A percentile compares a stretch with the other conserved stretches of the same genome.
Evolutionary conservation across 441 rosid genomes (phyloP).

Genomic region (Brassica balearica): DNA sequence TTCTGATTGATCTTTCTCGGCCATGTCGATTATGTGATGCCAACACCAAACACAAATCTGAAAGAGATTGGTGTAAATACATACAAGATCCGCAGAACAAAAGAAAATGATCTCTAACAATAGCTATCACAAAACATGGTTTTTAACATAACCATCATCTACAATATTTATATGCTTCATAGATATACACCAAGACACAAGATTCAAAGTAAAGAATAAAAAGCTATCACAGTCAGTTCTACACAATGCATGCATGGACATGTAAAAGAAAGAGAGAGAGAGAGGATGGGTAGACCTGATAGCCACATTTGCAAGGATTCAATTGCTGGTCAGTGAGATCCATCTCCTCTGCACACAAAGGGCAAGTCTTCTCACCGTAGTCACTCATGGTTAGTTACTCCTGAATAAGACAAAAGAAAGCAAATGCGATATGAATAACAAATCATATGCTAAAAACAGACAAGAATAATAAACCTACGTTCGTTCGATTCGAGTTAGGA

Average conservation of each 20-base stretch:
- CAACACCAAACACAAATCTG: constrained; percentile 83
- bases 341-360: constrained; percentile 95
- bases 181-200: background rate
- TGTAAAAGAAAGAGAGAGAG: background rate
- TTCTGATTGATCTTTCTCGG: constrained; percentile 62
- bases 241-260: background rate
- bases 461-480: background rate
- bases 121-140: background rate
- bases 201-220: background rate
- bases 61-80: constrained; percentile 14
- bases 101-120: background rate
- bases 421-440: too few relatives aligned
- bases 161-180: too few relatives aligned
- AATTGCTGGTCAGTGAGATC: constrained; percentile 95
- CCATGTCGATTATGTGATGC: constrained; percentile 71
- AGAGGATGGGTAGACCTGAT: too few relatives aligned
- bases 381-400: constrained; percentile 57
- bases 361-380: constrained; percentile 88
- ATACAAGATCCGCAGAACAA: constrained; percentile 1
- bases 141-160: background rate
- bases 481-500: background rate
- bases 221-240: background rate
- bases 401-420: background rate
- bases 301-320: constrained; percentile 97
- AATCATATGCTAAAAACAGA: too few relatives aligned